Conservation (phyloP, 1,284 basidiomycete genomes). For the Leucocoprinus gongylophorus region DNA sequence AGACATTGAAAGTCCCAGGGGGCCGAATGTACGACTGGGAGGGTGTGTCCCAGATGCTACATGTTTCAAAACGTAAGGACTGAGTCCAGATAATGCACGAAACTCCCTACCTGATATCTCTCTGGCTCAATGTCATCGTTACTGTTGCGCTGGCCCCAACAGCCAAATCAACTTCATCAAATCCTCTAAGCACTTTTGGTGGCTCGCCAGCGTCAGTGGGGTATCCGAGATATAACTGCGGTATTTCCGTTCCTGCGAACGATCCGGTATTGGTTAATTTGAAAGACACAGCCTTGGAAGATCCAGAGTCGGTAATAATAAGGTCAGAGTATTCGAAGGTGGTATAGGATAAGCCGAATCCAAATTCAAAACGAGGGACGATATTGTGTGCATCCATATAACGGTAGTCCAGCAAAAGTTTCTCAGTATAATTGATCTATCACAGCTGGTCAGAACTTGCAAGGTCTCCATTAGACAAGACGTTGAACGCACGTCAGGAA, state of each 20-base stretch:
- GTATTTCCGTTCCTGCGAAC: conserved; percentile 46
- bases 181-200: conserved; percentile 45
- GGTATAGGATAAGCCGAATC: conserved; percentile 77
- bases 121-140: conserved; percentile 25
- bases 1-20: conserved; percentile 29
- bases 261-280: conserved; percentile 44
- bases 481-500: conserved; percentile 40
- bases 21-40: conserved; percentile 32
- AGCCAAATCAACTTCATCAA: conserved; percentile 37
- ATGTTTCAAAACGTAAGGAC: conserved; percentile 1
- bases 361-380: conserved; percentile 61
- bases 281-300: conserved; percentile 38
- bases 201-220: conserved; percentile 42
- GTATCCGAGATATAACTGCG: conserved; percentile 49
- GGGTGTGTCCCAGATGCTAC: conserved; percentile 32
- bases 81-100: not conserved
- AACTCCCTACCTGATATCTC: conserved; percentile 33
- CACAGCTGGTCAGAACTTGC: not conserved
- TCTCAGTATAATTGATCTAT: conserved; percentile 38
- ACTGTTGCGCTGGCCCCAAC: conserved; percentile 28
- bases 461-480: not conserved
- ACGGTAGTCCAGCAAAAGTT: conserved; percentile 59
- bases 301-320: conserved; percentile 29
- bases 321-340: conserved; percentile 58
- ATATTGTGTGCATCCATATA: conserved; percentile 57